These are phyloP conservation scores for Triangularia verruculosa DNA, from an alignment of 2,329 filamentous ascomycete species.

Conservation along the genomic window DNA sequence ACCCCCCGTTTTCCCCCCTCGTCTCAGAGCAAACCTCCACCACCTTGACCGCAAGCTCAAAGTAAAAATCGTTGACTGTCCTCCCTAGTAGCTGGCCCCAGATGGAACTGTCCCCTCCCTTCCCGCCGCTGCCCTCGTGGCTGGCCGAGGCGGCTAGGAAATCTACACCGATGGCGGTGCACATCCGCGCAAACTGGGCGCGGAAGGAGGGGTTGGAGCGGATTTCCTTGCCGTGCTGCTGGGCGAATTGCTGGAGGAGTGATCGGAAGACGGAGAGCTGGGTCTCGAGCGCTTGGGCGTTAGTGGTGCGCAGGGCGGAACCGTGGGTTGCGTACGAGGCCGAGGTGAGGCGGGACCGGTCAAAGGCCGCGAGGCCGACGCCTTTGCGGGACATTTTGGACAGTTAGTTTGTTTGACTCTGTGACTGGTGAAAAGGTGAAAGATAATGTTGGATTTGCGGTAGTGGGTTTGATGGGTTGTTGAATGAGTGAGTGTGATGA, in stretches of 20 bases:
- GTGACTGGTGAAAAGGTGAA: too few relatives aligned
- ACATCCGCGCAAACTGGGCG: constrained; percentile 98
- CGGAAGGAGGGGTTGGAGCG: constrained; percentile 93
- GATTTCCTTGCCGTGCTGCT: constrained; percentile 93
- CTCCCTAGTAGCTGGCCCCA: constrained; percentile 92
- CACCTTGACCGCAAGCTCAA: constrained; percentile 91
- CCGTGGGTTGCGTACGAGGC: constrained; percentile 91
- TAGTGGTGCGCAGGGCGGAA: constrained; percentile 76
- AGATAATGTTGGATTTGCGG: too few relatives aligned
- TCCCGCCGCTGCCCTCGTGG: constrained; percentile 40
- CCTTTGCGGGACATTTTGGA: constrained; percentile 69
- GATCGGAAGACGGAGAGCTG: constrained; percentile 96
- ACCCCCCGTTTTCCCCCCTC: constrained; percentile 83
- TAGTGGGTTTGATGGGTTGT: too few relatives aligned
- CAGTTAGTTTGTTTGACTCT: background rate
- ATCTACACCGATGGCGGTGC: constrained; percentile 92
- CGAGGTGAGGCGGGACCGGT: constrained; percentile 77
- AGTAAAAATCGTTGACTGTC: constrained; percentile 97
- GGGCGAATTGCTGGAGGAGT: constrained; percentile 88
- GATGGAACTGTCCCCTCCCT: constrained; percentile 61
- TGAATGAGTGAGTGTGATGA: background rate
- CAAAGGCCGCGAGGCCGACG: constrained; percentile 87
- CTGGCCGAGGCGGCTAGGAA: constrained; percentile 64
- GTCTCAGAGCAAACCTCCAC: constrained; percentile 90
- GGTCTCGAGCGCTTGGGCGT: constrained; percentile 82